These are phyloP conservation scores for Neurospora sp. DNA, from an alignment of 495 filamentous ascomycete species.

Conservation along the genomic window DNA sequence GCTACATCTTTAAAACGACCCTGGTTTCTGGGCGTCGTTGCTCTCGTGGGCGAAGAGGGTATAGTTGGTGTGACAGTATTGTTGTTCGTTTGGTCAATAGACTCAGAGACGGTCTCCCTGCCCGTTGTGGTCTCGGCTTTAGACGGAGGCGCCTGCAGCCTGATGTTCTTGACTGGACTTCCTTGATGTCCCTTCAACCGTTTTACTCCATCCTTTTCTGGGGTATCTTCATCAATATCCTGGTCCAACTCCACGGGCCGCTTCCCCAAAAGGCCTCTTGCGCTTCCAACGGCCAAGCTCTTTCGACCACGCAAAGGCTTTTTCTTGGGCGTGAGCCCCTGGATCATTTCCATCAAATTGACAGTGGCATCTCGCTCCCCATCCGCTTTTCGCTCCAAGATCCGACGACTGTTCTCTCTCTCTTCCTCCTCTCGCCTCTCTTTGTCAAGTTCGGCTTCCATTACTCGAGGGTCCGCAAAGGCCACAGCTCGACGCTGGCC, in stretches of 20 bases:
- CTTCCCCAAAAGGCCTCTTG: slow-evolving; percentile 65
- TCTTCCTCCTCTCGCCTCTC: slow-evolving; percentile 56
- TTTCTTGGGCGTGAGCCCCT: slow-evolving; percentile 68
- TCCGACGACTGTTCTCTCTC: slow-evolving; percentile 47
- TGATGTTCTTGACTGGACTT: slow-evolving; percentile 69
- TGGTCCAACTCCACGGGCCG: slow-evolving; percentile 58
- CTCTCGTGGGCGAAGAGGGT: slow-evolving; percentile 36
- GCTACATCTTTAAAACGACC: slow-evolving; percentile 39
- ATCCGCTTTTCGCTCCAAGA: slow-evolving; percentile 39
- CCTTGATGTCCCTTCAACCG: slow-evolving; percentile 58
- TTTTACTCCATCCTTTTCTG: slow-evolving; percentile 53
- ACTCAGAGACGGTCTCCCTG: slow-evolving; percentile 43
- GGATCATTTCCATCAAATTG: slow-evolving; percentile 66
- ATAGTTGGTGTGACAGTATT: slow-evolving; percentile 30
- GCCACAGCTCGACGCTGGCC: slow-evolving; percentile 37
- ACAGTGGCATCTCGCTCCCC: slow-evolving; percentile 49
- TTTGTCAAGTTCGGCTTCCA: slow-evolving; percentile 59
- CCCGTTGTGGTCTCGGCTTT: slow-evolving; percentile 53
- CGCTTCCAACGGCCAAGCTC: slow-evolving; percentile 66
- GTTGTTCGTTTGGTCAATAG: slow-evolving; percentile 14
- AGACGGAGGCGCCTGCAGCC: slow-evolving; percentile 53
- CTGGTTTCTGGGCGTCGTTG: slow-evolving; percentile 40
- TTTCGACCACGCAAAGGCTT: slow-evolving; percentile 56
- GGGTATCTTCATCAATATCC: slow-evolving; percentile 51
- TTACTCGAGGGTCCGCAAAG: slow-evolving; percentile 55